Evolutionary conservation across 2,329 filamentous ascomycete genomes (phyloP).

Genomic region (Fusarium sp.): DNA sequence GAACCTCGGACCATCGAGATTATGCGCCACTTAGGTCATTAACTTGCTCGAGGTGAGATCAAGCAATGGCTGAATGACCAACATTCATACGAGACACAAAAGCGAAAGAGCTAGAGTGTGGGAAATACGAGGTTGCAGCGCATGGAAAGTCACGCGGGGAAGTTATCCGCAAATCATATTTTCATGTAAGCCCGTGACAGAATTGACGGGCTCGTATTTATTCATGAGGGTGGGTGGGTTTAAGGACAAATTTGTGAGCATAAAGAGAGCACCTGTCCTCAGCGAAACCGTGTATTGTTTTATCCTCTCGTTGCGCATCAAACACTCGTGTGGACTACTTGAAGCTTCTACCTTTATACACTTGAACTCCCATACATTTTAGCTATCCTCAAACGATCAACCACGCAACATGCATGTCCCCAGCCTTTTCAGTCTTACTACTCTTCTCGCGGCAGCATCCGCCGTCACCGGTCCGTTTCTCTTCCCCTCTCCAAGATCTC

Average conservation of each 20-base stretch:
- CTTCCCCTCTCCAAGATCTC: neutral
- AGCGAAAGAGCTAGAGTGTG: neutral
- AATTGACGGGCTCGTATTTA: neutral
- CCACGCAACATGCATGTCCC: slow-evolving; percentile 55
- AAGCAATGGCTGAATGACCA: neutral
- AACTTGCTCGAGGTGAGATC: neutral
- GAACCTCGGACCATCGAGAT: neutral
- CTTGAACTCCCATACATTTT: too few relatives aligned
- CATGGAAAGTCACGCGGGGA: neutral
- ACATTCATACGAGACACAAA: neutral
- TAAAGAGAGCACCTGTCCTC: neutral
- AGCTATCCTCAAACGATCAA: too few relatives aligned
- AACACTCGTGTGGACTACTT: neutral
- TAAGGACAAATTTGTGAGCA: neutral
- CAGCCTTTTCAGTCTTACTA: slow-evolving; percentile 51
- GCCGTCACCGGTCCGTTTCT: slow-evolving; percentile 46
- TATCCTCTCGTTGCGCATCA: neutral
- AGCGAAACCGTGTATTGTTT: neutral
- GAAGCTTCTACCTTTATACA: neutral
- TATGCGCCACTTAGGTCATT: neutral
- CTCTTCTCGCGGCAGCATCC: slow-evolving; percentile 48
- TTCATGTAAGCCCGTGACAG: neutral
- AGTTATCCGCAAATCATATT: neutral
- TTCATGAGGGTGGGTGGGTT: neutral
- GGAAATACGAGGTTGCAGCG: neutral